Base-by-base conservation (phyloP, 495 filamentous ascomycete species). In the Venustampulla echinocandica region DNA sequence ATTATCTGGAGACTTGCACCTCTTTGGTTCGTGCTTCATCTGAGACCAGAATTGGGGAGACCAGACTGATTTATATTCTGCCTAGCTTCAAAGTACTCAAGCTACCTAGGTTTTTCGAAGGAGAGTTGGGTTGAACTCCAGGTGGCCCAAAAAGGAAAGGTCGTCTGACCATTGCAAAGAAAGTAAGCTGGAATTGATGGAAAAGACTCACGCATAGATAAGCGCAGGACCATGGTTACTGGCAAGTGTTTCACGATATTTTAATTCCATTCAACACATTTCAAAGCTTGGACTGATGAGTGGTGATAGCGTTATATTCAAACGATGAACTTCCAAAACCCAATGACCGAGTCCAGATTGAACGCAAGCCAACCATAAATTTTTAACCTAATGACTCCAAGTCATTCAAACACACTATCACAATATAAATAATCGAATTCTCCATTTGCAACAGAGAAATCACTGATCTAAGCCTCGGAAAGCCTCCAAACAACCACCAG, bases 311-410 rank as follows among this genome's bases (percentile, higher is more conserved):
- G 18, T 38, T 38, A 38, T 38, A 38, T 38, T 38, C 35, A 15
- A 38, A 38, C 35, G 35, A 38, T 38, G 35, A 38, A 15, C 35
- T 38, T 38, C 27, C 27, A 30, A 30, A 30, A 30, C 27, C 27
- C 35, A 38, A 38, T 38, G 35, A 38, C 35, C 35, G 35, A 38
- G 35, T 38, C 35, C 35, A 38, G 35, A 38, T 38, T 38, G 35
- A 38, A 38, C 35, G 35, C 35, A 38, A 38, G 35, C 35, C 35
- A 38, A 38, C 35, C 35, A 38, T 38, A 38, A 38, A 38, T 38
- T 38, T 38, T 38, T 14, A 38, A 38, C 35, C 35, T 38, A 38
- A 38, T 38, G 35, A 38, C 35, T 38, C 35, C n/a, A 14, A 38
- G 27, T 30, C 27, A 30, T 30, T 30, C 27, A 30, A 30, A 30